phyloP scores from a whole-genome alignment of 1,284 basidiomycete genomes.

The Leccinum variabile region DNA sequence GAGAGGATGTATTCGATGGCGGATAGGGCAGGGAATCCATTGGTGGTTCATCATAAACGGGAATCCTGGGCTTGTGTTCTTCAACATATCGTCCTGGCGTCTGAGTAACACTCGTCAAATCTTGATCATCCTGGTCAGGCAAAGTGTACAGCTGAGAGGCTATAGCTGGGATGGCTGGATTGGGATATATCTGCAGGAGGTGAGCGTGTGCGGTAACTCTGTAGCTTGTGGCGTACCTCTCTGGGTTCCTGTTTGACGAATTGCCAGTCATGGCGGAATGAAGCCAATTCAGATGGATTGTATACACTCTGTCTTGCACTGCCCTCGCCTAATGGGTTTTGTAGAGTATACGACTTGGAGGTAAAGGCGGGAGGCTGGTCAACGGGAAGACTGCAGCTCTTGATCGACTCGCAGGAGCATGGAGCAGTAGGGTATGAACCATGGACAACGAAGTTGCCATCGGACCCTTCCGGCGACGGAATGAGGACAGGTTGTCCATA shows the following conservation, averaged over 20 bases:
- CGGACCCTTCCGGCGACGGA: conserved; percentile 22
- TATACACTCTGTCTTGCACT: background rate
- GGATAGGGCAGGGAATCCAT: conserved; percentile 35
- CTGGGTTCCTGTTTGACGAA: conserved; percentile 27
- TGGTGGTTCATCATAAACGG: conserved; percentile 23
- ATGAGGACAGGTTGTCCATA: conserved; percentile 36
- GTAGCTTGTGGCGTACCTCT: conserved; percentile 23
- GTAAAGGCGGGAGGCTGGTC: conserved; percentile 3
- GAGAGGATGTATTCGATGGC: conserved; percentile 22
- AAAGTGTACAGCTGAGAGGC: conserved; percentile 23
- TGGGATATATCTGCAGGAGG: conserved; percentile 18
- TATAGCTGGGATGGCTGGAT: conserved; percentile 15
- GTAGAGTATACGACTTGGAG: conserved; percentile 35
- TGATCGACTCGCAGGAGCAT: background rate
- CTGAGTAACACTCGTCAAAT: background rate
- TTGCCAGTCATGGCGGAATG: conserved; percentile 20
- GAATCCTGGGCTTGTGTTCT: conserved; percentile 8
- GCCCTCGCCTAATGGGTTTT: conserved; percentile 28
- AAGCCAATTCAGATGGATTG: background rate
- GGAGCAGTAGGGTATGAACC: conserved; percentile 7
- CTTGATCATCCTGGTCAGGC: conserved; percentile 18
- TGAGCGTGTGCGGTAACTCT: conserved; percentile 9
- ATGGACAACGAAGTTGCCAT: conserved; percentile 21
- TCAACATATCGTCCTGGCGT: conserved; percentile 9
- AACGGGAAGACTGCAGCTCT: conserved; percentile 6